These are phyloP conservation scores for Thelonectria rubi DNA, from an alignment of 2,329 filamentous ascomycete genomes.

Conservation along the genomic window DNA sequence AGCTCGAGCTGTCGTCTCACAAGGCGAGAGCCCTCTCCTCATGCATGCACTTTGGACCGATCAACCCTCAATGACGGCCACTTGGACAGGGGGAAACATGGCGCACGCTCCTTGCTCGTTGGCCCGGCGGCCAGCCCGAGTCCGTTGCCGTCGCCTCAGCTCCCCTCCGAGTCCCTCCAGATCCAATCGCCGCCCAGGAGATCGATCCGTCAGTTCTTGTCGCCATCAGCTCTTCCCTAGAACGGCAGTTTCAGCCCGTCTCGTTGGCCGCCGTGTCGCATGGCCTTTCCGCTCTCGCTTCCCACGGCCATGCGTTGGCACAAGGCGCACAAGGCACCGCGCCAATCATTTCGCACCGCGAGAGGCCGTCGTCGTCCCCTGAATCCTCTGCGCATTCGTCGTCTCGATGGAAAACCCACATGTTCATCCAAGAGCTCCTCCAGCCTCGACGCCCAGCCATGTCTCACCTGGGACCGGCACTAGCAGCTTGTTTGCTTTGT, in stretches of 20 bases:
- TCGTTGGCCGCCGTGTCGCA: conserved; percentile 5
- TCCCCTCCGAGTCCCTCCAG: conserved; percentile 5
- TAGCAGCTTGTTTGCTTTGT: not conserved
- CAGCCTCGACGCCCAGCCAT: no score
- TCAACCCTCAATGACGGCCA: conserved; percentile 1
- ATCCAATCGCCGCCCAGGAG: conserved; percentile 19
- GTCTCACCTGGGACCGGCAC: no score
- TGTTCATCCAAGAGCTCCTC: not conserved
- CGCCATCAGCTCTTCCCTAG: conserved; percentile 13
- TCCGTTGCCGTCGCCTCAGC: conserved; percentile 1
- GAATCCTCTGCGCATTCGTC: not conserved
- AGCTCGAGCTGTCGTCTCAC: conserved; percentile 12
- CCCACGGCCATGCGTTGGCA: conserved; percentile 3
- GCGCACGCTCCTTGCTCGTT: conserved; percentile 12
- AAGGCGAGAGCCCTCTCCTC: conserved; percentile 31
- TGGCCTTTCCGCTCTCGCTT: conserved; percentile 1
- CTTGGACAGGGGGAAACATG: no score
- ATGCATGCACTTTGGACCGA: conserved; percentile 44
- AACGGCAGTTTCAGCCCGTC: conserved; percentile 14
- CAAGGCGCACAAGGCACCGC: not conserved
- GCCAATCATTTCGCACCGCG: not conserved
- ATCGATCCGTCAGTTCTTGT: conserved; percentile 19
- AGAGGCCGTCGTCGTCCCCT: not conserved
- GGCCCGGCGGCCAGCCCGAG: conserved; percentile 21
- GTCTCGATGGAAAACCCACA: not conserved